A percentile compares a stretch with the other conserved stretches of the same genome.
Conservation (phyloP, 2,329 filamentous ascomycete species). For the Aureobasidium uvarum region DNA sequence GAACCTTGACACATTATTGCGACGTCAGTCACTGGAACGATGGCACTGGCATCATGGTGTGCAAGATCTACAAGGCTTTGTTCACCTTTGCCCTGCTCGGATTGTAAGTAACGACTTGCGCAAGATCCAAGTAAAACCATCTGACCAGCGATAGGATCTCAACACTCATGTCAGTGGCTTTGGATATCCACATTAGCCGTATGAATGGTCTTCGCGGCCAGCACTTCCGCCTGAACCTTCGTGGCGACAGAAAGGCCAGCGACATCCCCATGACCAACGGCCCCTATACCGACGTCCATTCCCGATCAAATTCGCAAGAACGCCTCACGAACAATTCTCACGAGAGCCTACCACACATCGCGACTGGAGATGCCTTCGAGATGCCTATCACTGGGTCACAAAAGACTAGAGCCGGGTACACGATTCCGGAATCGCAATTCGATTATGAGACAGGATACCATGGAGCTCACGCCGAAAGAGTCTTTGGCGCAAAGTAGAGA, state of each 20-base stretch:
- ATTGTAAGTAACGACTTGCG: constrained; percentile 36
- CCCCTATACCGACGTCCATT: constrained; percentile 33
- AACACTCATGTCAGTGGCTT: constrained; percentile 48
- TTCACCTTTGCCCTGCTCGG: constrained; percentile 56
- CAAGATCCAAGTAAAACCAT: background rate
- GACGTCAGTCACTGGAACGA: constrained; percentile 53
- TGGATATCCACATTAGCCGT: constrained; percentile 53
- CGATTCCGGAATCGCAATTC: constrained; percentile 45
- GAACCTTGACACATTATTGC: constrained; percentile 55
- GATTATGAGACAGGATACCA: constrained; percentile 46
- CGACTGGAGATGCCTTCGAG: constrained; percentile 38
- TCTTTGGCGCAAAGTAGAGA: constrained; percentile 22
- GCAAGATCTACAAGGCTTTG: constrained; percentile 59
- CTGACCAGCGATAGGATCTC: constrained; percentile 39
- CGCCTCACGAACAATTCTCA: constrained; percentile 10
- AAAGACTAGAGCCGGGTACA: constrained; percentile 37
- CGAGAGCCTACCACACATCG: constrained; percentile 9
- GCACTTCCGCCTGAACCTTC: constrained; percentile 50
- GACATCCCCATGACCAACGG: constrained; percentile 29
- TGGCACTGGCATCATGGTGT: constrained; percentile 55
- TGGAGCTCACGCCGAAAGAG: constrained; percentile 33
- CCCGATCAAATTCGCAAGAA: constrained; percentile 27
- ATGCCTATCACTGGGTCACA: constrained; percentile 32
- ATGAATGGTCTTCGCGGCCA: constrained; percentile 47
- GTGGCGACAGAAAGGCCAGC: background rate